Evolutionary conservation across 257 asterid genomes (phyloP).

Genomic region (Solanum peruvianum): DNA sequence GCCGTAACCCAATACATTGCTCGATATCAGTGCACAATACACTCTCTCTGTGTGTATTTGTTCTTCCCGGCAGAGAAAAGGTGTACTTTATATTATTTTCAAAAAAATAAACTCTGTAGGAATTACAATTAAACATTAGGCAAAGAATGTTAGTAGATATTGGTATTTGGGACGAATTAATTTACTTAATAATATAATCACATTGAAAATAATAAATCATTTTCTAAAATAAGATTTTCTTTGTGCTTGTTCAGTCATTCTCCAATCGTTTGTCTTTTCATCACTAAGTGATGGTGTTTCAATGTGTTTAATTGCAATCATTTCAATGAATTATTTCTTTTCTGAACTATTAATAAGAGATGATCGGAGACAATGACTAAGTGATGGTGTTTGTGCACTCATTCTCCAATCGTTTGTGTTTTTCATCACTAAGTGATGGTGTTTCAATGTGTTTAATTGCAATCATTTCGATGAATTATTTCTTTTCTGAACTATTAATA

Average conservation of each 20-base stretch:
- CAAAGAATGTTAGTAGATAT: background rate
- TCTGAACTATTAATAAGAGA: no score
- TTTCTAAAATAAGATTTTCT: no score
- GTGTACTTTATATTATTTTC: background rate
- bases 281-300: no score
- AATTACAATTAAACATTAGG: background rate
- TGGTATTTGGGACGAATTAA: background rate
- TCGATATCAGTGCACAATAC: background rate
- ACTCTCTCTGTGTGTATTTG: background rate
- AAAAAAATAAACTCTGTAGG: background rate
- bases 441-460: no score
- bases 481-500: no score
- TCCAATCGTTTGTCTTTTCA: accelerated
- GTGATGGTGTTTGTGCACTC: no score
- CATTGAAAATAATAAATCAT: background rate
- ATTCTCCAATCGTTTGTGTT: accelerated
- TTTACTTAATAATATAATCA: no score
- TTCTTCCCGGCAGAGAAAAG: background rate
- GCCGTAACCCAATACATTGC: slow-evolving; percentile 47
- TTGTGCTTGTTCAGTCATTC: accelerated
- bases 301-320: no score
- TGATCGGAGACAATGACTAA: background rate
- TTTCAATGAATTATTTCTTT: no score
- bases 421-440: no score
- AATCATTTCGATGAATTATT: no score